A percentile compares a stretch with the other conserved stretches of the same genome.
These are phyloP conservation scores for Agapanthus africanus DNA, from an alignment of 106 monocot species.

Conservation along the genomic window DNA sequence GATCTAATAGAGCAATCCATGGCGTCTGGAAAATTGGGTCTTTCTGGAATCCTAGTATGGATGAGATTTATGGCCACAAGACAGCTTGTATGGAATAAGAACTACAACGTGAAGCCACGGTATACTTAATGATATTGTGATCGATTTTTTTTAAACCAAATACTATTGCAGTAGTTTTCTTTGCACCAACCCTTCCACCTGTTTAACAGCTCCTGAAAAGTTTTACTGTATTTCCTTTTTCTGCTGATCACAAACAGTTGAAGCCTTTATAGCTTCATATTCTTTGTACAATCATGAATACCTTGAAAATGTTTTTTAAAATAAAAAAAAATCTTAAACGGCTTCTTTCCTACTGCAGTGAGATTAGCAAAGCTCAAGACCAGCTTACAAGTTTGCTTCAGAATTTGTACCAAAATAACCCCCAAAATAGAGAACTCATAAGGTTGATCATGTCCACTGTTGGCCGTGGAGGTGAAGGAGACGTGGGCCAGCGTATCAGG, in stretches of 20 bases:
- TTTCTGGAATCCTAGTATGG: constrained; percentile 92
- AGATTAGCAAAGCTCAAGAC: constrained; percentile 95
- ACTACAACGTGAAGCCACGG: constrained; percentile 99
- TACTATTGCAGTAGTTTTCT: neutral
- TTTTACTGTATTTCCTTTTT: neutral
- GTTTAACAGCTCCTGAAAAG: neutral
- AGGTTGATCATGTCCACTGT: constrained; percentile 85
- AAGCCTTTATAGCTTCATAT: neutral
- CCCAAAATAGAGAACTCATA: constrained; percentile 63
- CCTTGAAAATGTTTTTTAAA: constrained; percentile 1
- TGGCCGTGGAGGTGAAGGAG: constrained; percentile 98
- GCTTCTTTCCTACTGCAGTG: constrained; percentile 37
- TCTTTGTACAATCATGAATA: neutral
- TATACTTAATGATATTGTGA: constrained; percentile 14
- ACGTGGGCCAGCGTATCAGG: constrained; percentile 93
- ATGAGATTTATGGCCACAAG: constrained; percentile 93
- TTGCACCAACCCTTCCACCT: neutral
- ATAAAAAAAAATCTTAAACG: neutral
- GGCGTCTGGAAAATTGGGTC: constrained; percentile 45
- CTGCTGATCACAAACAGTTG: neutral
- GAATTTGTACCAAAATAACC: constrained; percentile 42
- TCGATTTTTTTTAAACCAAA: neutral
- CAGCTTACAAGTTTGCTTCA: constrained; percentile 76
- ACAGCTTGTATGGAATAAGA: constrained; percentile 96
- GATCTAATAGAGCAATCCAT: constrained; percentile 48